Evolutionary conservation across 768 basidiomycete species (phyloP).

Genomic region (Thelephora ganbajun): DNA sequence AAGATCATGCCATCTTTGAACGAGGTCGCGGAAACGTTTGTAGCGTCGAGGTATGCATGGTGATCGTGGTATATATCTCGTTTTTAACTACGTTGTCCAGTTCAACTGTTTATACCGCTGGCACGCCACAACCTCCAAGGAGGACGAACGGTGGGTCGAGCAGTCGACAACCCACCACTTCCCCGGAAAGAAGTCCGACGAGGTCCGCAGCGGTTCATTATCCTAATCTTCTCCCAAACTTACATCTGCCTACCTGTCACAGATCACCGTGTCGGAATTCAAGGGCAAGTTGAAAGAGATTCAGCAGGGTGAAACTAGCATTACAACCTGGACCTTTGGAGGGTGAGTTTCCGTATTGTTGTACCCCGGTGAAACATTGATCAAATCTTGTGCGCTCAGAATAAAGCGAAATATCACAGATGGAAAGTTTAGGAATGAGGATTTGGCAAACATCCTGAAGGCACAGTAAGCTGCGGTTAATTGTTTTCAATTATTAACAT

Average conservation of each 20-base stretch:
- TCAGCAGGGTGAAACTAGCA: slow-evolving; percentile 27
- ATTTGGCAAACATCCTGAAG: slow-evolving; percentile 53
- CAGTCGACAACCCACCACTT: slow-evolving; percentile 38
- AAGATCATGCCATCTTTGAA: slow-evolving; percentile 55
- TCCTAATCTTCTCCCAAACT: background rate
- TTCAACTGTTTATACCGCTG: slow-evolving; percentile 81
- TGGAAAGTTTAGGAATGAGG: slow-evolving; percentile 52
- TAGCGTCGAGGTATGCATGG: slow-evolving; percentile 54
- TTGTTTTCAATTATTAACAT: background rate
- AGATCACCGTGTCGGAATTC: slow-evolving; percentile 37
- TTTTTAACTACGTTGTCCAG: slow-evolving; percentile 18
- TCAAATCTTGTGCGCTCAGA: slow-evolving; percentile 19
- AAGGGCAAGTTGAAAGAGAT: slow-evolving; percentile 27
- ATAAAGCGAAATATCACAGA: slow-evolving; percentile 46
- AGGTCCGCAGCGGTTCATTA: slow-evolving; percentile 8
- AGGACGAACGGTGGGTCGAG: slow-evolving; percentile 60
- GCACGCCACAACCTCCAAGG: slow-evolving; percentile 67
- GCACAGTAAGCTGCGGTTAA: slow-evolving; percentile 36
- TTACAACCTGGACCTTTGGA: slow-evolving; percentile 56
- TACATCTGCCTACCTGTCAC: background rate
- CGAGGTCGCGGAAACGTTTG: slow-evolving; percentile 71
- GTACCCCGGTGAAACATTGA: too few species aligned
- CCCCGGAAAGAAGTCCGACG: slow-evolving; percentile 33
- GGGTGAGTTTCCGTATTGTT: slow-evolving; percentile 27
- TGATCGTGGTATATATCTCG: background rate